phyloP scores from a whole-genome alignment of 169 alveolate species.

The Plasmodium sp. region DNA sequence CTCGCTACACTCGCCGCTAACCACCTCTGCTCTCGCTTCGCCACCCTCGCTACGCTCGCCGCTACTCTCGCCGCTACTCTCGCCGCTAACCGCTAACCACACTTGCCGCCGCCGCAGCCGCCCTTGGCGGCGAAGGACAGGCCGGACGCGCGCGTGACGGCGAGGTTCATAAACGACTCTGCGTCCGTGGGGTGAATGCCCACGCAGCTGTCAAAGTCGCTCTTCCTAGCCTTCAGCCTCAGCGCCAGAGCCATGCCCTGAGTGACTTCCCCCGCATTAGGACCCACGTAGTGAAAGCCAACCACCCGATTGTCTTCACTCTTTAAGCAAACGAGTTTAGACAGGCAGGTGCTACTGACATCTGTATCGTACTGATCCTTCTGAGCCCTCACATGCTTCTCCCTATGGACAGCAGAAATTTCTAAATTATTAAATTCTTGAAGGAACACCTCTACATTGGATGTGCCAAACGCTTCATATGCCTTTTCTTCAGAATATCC shows the following conservation, averaged over 20 bases:
- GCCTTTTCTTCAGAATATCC: constrained; percentile 96
- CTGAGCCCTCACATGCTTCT: constrained; percentile 75
- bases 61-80: not conserved
- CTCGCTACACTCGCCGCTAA: no score
- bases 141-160: constrained; percentile 91
- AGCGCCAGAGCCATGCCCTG: constrained; percentile 97
- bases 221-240: constrained; percentile 94
- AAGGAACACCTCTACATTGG: constrained; percentile 90
- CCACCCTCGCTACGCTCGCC: not conserved
- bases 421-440: constrained; percentile 93
- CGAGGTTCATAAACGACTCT: constrained; percentile 90
- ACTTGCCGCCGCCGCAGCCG: constrained; percentile 97
- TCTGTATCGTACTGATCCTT: constrained; percentile 85
- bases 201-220: constrained; percentile 90
- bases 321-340: constrained; percentile 93
- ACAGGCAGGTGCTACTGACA: constrained; percentile 89
- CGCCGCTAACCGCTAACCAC: constrained; percentile 81
- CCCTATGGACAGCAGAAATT: constrained; percentile 87
- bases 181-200: constrained; percentile 99
- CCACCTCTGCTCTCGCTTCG: not conserved
- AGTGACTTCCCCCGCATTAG: constrained; percentile 98
- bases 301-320: constrained; percentile 92
- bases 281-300: constrained; percentile 98
- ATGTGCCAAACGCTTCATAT: constrained; percentile 82
- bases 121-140: constrained; percentile 91